phyloP scores from a whole-genome alignment of 176 grass and related monocot genomes.

The Chloris gayana region DNA sequence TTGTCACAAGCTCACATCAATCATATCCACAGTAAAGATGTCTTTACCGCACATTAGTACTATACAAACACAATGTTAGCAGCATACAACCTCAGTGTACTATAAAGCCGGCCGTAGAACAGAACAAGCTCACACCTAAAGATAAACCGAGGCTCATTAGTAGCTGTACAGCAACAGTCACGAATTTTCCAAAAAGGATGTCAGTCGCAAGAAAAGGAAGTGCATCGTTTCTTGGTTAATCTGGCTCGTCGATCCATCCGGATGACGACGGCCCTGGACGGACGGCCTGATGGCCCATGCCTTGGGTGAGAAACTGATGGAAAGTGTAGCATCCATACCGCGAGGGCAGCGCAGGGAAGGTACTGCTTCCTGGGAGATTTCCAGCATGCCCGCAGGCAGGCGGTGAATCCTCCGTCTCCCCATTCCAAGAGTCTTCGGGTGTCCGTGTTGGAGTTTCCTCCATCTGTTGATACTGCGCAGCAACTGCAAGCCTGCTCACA shows the following conservation, averaged over 20 bases:
- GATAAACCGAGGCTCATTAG: constrained; percentile 11
- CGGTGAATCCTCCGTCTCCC: not conserved
- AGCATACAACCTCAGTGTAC: constrained; percentile 2
- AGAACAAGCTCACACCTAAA: constrained; percentile 29
- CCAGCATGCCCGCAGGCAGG: constrained; percentile 3
- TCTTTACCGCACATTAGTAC: not conserved
- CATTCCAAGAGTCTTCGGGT: not conserved
- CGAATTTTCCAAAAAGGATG: not conserved
- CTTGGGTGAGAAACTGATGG: not conserved
- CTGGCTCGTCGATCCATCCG: constrained; percentile 24
- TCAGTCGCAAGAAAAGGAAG: not conserved
- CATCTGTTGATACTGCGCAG: not conserved
- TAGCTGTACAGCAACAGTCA: not conserved
- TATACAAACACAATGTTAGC: not conserved
- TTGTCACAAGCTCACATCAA: not conserved
- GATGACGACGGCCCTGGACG: not conserved
- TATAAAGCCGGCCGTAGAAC: constrained; percentile 27
- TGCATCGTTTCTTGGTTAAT: not conserved
- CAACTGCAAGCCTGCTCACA: not conserved
- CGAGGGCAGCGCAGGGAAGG: constrained; percentile 16
- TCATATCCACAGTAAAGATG: not conserved
- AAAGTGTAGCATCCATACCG: constrained; percentile 24
- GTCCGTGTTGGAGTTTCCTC: constrained; percentile 6
- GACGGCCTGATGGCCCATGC: constrained; percentile 16
- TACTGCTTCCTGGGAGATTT: constrained; percentile 20